These are phyloP conservation scores for Ogataea dorogensis DNA, from an alignment of 805 yeast species.

Conservation along the genomic window DNA sequence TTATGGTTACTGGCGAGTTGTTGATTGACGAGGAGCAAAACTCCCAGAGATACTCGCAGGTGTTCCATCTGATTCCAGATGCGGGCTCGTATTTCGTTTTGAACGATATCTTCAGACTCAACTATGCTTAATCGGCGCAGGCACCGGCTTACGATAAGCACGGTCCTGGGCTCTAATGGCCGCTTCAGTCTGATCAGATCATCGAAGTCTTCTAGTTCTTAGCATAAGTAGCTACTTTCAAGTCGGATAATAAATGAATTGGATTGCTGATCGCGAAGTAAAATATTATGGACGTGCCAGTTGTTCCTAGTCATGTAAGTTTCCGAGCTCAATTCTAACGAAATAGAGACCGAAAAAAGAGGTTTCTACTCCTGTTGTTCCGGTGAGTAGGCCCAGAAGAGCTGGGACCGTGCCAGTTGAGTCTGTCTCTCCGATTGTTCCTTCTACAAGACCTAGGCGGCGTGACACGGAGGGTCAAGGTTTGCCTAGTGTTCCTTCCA, in stretches of 20 bases:
- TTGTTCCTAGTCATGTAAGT: conserved; percentile 26
- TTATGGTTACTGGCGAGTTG: conserved; percentile 96
- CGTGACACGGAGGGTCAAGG: not conserved
- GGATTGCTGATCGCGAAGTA: conserved; percentile 9
- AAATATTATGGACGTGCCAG: conserved; percentile 22
- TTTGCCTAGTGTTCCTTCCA: conserved; percentile 19
- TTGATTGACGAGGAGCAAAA: conserved; percentile 91
- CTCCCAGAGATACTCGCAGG: conserved; percentile 96
- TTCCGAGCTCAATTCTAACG: conserved; percentile 1
- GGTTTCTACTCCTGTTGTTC: not conserved
- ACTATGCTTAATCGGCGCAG: conserved; percentile 52
- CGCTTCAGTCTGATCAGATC: no score
- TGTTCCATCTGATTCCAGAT: conserved; percentile 94
- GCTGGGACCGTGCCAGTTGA: no score
- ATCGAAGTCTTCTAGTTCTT: no score
- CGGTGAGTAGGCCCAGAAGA: no score
- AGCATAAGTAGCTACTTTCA: no score
- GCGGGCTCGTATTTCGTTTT: conserved; percentile 88
- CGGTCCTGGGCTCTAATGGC: no score
- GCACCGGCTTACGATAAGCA: not conserved
- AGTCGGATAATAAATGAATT: no score
- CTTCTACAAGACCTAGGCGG: conserved; percentile 8
- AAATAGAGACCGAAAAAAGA: conserved; percentile 7
- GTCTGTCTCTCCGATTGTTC: no score
- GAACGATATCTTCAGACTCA: conserved; percentile 95